Conservation (phyloP, 2,329 filamentous ascomycete species). For the Calycina herbarum region DNA sequence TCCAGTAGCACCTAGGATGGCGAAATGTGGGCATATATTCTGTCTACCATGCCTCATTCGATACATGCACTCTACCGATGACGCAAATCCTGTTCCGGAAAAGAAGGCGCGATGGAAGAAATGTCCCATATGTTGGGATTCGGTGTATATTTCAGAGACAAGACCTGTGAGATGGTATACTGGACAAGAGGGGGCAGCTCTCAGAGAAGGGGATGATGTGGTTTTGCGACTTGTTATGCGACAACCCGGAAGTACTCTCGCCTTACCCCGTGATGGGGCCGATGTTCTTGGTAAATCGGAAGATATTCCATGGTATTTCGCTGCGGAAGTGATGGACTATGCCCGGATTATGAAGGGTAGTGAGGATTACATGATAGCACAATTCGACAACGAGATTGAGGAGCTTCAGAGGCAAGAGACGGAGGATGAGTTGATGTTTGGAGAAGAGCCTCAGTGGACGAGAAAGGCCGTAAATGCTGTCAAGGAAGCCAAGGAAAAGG, state of each 20-base stretch:
- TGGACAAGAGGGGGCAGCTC: slow-evolving; percentile 80
- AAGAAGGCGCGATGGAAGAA: slow-evolving; percentile 85
- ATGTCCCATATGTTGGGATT: slow-evolving; percentile 94
- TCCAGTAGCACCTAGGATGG: slow-evolving; percentile 93
- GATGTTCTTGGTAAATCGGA: slow-evolving; percentile 69
- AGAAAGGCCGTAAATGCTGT: slow-evolving; percentile 78
- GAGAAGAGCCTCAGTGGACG: slow-evolving; percentile 90
- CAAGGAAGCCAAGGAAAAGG: slow-evolving; percentile 72
- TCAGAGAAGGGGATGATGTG: slow-evolving; percentile 83
- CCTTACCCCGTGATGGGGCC: slow-evolving; percentile 77
- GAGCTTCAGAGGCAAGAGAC: slow-evolving; percentile 74
- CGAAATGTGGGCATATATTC: slow-evolving; percentile 95
- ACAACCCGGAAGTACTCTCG: slow-evolving; percentile 77
- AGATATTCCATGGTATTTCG: slow-evolving; percentile 92
- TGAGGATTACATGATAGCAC: slow-evolving; percentile 78
- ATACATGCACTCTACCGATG: slow-evolving; percentile 89
- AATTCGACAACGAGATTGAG: slow-evolving; percentile 77
- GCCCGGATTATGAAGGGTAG: slow-evolving; percentile 94
- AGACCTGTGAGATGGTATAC: slow-evolving; percentile 87
- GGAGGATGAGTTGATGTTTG: slow-evolving; percentile 90
- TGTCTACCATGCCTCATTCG: slow-evolving; percentile 90
- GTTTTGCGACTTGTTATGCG: slow-evolving; percentile 84
- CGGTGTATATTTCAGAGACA: slow-evolving; percentile 87
- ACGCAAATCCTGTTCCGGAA: slow-evolving; percentile 56
- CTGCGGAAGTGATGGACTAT: slow-evolving; percentile 91